Evolutionary conservation across 148 eudicot genomes (phyloP), one percentile per base, ranked within the genome.

Genomic region (Chenopodium quinoa): DNA sequence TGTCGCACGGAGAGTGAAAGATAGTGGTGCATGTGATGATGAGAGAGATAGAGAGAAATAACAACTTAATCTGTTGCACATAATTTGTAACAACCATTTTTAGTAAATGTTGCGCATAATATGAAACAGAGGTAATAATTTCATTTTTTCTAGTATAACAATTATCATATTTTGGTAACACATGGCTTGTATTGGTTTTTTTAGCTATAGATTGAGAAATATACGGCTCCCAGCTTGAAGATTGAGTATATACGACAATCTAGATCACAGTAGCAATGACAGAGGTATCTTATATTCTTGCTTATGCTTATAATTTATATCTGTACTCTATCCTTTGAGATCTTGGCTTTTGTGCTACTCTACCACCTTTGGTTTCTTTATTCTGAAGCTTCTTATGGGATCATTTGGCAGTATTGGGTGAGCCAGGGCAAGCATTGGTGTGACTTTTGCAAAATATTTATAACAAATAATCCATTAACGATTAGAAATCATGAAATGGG

Each of bases 401-500:
- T 9, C 34, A 54, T 83, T 76, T 32, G 46, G 40, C 93, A 96
- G 99, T 96, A 90, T 84, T 96, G 99, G 99, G 99, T 96, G 68
- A 96, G 99, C 82, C 99, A 96, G 84, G 99, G 95, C 22, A 96
- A 93, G 89, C 91, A 96, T 80, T 96, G 98, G 98, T 96, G 99
- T 23, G 94, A 96, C 72, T 91, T 91, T 75, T 96, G 99, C 94
- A 96, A 96, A 75, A 90, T 96, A 47, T 96, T 83, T 81, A 80
- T 96, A 84, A 85, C 95, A 29, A 93, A 89, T 80, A 96, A 92
- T 83, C 95, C 97, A 37, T 75, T 93, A 34, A 92, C 97, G 78
- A 90, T 96, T 34, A 88, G 97, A 78, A 96, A 96, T 83, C 99
- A 96, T 88, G 99, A 96, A 80, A 82, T 96, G 76, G 99, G 99